Evolutionary conservation across 2,329 filamentous ascomycete genomes (phyloP), one percentile per base, ranked within the genome.

Genomic region (Blastomyces parvus): DNA sequence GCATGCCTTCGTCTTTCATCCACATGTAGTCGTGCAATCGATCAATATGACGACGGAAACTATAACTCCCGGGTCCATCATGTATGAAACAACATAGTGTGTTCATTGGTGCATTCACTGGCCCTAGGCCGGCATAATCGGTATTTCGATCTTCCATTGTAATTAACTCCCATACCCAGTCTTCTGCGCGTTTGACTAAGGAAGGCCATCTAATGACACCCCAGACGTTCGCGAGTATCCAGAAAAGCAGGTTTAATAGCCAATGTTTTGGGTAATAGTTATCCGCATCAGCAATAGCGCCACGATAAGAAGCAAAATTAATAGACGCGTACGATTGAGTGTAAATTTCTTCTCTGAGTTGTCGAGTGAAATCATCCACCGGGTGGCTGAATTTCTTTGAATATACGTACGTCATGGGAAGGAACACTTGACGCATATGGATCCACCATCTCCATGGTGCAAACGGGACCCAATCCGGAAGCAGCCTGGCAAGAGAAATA

Each of bases 381-480:
- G 90, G 88, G 67, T 88, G 88, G 36, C 82, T 83, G 86, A 90
- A 97, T 66, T 82, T 82, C 78, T 88, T 91, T 0, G 91, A 96
- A 80, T 89, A 96, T 52, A 97, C 76, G 72, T 89, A 97, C 0
- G 88, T 86, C 91, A 97, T 97, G 5, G 92, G 88, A 59, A 96
- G 74, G 71, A 93, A 96, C n/a, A 99, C 92, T 76, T 89, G 86
- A n/a, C 94, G 90, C 76, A 97, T 97, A 70, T 99, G 94, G 70
- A 97, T 90, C 93, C 92, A 97, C 92, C 93, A 97, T 68, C 91
- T 82, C 91, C 91, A 96, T 0, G 93, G 93, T 5, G 91, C 86
- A 71, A 96, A 83, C 0, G 92, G 92, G 2, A 91, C 83, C 91
- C 91, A 96, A 74, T 96, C 90, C 0, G 92, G 92, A 3, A 97